Base-by-base conservation (phyloP, 495 filamentous ascomycete genomes). In the Glarea lozoyensis region DNA sequence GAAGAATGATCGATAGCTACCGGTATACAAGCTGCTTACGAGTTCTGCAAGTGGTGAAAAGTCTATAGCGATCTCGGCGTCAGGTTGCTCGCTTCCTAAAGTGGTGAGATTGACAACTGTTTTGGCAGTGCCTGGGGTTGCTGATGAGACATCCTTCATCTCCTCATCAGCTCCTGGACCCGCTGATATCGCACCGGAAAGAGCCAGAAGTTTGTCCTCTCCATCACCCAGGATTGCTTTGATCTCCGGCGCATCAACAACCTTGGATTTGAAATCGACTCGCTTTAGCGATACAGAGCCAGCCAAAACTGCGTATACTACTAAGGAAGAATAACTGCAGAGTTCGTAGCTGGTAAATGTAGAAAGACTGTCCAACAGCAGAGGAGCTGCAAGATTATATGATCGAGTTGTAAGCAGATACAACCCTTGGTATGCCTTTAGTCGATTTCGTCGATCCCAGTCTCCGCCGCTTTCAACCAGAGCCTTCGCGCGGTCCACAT, bases 301-400 rank as follows among this genome's bases (percentile, higher is more conserved):
- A 27, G 92, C 88, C 34, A 98, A 79, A 31, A 97, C 88, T 1
- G 93, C 84, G 70, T 97, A 98, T 45, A 98, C 78, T 30, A 98
- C 92, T 17, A 98, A 75, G 20, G 80, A 80, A 33, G 86, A 90
- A 69, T 98, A 98, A 46, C 78, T 86, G 78, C 92, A 98, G 23
- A 98, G 75, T 64, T 98, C 92, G 67, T 93, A 95, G 55, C 86
- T 94, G 37, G 92, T 98, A 63, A 98, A 98, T n/a, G 92, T 98
- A 18, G 89, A 95, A 46, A 98, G 68, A 58, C 84, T 89, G 68
- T 98, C 92, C 42, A 98, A 86, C 20, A 98, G 82, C 5, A 96
- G 73, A 32, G 93, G 93, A 4, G 93, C 92, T 21, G 88, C 89
- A 37, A 86, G 69, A 59, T 78, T 82, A 68, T 96, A 88, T 39